These are phyloP conservation scores for Daldinia grandis DNA, from an alignment of 495 filamentous ascomycete species.

Conservation along the genomic window DNA sequence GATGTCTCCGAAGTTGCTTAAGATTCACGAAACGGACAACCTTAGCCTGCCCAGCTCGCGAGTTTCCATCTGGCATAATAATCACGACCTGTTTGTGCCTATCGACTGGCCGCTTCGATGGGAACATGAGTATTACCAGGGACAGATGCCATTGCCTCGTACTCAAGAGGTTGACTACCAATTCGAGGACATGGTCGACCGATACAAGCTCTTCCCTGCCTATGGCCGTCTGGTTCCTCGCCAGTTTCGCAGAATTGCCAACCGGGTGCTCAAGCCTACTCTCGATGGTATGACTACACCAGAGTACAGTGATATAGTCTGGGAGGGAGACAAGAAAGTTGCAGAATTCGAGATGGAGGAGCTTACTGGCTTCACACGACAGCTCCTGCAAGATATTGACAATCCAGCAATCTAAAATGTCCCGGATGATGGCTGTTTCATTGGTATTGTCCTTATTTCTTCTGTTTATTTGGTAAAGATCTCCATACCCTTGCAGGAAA, in stretches of 20 bases:
- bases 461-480: not conserved
- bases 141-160: slow-evolving; percentile 14
- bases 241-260: slow-evolving; percentile 4
- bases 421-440: not conserved
- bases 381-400: slow-evolving; percentile 11
- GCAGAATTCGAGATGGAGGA: slow-evolving; percentile 7
- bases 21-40: not conserved
- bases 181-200: not conserved
- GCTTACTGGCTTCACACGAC: not conserved
- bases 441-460: not conserved
- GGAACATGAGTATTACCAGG: not conserved
- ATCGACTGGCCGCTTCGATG: slow-evolving; percentile 13
- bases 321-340: not conserved
- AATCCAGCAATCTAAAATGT: not conserved
- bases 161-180: not conserved
- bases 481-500: not conserved
- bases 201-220: not conserved
- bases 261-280: not conserved
- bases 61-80: slow-evolving; percentile 5
- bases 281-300: slow-evolving; percentile 5
- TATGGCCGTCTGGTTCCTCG: not conserved
- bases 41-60: slow-evolving; percentile 3
- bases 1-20: not conserved
- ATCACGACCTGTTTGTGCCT: not conserved
- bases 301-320: not conserved